These are phyloP conservation scores for Tuber indicum DNA, from an alignment of 495 filamentous ascomycete genomes.

Conservation along the genomic window DNA sequence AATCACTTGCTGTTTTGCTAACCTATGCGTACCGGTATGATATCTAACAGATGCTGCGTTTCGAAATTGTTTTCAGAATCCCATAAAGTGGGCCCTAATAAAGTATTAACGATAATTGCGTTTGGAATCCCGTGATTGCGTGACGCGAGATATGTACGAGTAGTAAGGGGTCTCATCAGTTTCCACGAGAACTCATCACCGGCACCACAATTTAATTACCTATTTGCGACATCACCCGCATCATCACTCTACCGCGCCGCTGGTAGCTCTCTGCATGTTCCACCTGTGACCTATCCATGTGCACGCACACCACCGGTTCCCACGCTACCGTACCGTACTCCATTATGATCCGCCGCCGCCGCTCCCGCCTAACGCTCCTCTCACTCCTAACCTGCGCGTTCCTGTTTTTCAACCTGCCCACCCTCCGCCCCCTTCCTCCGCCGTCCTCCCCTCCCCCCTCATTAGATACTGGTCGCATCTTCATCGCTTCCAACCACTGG, in stretches of 20 bases:
- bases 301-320: background rate
- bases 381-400: background rate
- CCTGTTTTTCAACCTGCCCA: background rate
- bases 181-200: background rate
- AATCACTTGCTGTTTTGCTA: background rate
- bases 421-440: background rate
- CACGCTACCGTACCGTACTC: no score
- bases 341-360: background rate
- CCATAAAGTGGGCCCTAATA: background rate
- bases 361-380: background rate
- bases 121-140: background rate
- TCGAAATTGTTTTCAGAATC: no score
- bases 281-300: background rate
- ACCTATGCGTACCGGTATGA: no score
- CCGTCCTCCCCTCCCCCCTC: background rate
- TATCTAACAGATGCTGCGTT: no score
- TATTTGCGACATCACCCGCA: background rate
- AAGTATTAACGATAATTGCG: background rate
- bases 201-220: background rate
- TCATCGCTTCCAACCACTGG: constrained; percentile 63
- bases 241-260: background rate
- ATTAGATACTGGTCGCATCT: constrained; percentile 48
- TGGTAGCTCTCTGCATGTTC: background rate
- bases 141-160: background rate
- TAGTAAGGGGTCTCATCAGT: background rate